Evolutionary conservation across 83 land plant genomes (phyloP).

Genomic region (Diphasiastrum complanatum): DNA sequence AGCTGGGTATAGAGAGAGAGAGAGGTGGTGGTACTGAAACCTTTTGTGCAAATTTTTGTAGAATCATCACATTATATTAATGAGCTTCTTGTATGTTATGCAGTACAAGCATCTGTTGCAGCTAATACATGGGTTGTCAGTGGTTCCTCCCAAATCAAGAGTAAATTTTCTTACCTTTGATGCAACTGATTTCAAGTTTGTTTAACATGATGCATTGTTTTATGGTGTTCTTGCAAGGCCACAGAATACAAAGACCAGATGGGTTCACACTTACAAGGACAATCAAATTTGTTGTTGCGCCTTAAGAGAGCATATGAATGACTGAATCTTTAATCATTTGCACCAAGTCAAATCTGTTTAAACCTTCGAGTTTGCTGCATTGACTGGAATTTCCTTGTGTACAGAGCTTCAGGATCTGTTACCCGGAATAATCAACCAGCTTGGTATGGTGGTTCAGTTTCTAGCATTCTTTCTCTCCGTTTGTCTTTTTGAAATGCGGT

Average conservation of each 20-base stretch:
- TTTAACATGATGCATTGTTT: background rate
- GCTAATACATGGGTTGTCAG: slow-evolving; percentile 47
- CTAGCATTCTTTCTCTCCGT: too few relatives aligned
- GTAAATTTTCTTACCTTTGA: slow-evolving; percentile 18
- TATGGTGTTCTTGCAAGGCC: background rate
- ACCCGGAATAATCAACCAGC: slow-evolving; percentile 38
- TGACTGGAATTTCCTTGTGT: background rate
- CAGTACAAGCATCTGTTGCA: slow-evolving; percentile 40
- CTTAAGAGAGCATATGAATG: too few relatives aligned
- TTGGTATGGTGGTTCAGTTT: slow-evolving; percentile 23
- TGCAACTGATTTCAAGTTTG: background rate
- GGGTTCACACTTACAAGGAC: too few relatives aligned
- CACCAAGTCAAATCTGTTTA: too few relatives aligned
- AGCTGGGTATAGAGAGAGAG: too few relatives aligned
- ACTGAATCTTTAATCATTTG: background rate
- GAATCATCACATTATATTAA: too few relatives aligned
- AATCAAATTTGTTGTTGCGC: too few relatives aligned
- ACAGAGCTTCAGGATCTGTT: slow-evolving; percentile 40
- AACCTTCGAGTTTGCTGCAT: background rate
- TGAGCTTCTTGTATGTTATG: too few relatives aligned
- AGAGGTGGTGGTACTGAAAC: too few relatives aligned
- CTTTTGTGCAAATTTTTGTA: too few relatives aligned
- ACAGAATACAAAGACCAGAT: too few relatives aligned
- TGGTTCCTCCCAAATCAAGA: slow-evolving; percentile 38
- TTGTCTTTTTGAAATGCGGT: too few relatives aligned